A percentile compares a stretch with the other conserved stretches of the same genome.
Conservation (phyloP, 1,284 basidiomycete species). For the Peniophora sp. region DNA sequence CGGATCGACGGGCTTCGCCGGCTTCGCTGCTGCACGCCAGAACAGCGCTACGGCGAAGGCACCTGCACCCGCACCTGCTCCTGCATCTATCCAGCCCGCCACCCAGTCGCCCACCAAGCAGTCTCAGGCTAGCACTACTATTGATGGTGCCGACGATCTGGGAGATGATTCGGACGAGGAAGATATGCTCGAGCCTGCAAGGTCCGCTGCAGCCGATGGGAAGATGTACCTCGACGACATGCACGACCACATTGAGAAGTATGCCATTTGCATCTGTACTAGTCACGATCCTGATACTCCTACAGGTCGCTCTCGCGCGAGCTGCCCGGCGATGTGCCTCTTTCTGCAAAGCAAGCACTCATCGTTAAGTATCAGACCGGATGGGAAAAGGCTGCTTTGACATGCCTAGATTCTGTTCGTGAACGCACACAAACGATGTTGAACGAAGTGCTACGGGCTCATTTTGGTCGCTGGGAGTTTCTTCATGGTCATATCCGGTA, state of each 20-base stretch:
- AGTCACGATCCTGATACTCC: not conserved
- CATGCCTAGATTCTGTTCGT: conserved; percentile 23
- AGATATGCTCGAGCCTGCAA: not conserved
- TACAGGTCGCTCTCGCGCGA: conserved; percentile 23
- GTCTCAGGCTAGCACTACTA: not conserved
- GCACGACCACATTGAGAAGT: conserved; percentile 23
- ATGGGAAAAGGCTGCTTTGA: conserved; percentile 21
- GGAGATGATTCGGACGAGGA: conserved; percentile 1
- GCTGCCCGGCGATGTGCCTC: conserved; percentile 25
- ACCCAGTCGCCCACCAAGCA: too few relatives aligned
- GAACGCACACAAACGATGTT: conserved; percentile 14
- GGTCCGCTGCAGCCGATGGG: not conserved
- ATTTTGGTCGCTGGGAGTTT: conserved; percentile 22
- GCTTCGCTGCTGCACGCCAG: too few relatives aligned
- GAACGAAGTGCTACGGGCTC: conserved; percentile 12
- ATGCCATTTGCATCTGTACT: not conserved
- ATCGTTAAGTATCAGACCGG: conserved; percentile 21
- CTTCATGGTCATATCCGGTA: conserved; percentile 22
- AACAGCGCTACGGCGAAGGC: too few relatives aligned
- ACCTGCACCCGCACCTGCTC: too few relatives aligned
- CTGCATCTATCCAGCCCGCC: too few relatives aligned
- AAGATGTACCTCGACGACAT: conserved; percentile 22
- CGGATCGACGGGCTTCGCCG: too few relatives aligned
- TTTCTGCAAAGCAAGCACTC: conserved; percentile 19
- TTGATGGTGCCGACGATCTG: not conserved